Percentiles rank a stretch among this genome's conserved stretches.
Conservation (phyloP, 257 asterid species). For the Salvia rosmarinus region DNA sequence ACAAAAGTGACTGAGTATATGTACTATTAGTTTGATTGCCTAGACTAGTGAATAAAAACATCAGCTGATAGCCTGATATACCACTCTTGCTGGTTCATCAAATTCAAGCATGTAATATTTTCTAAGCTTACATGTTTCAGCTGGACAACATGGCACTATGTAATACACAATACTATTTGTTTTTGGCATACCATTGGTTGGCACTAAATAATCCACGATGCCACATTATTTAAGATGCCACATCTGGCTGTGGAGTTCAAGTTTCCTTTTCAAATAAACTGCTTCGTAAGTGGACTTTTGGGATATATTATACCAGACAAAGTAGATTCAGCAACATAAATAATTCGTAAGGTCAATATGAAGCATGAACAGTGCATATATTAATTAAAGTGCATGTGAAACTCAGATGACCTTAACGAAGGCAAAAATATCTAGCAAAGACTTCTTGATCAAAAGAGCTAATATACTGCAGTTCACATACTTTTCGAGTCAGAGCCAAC, state of each 20-base stretch:
- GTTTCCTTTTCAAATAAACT: not conserved
- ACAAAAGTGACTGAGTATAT: not conserved
- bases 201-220: not conserved
- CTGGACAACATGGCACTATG: not conserved
- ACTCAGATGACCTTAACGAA: constrained; percentile 4
- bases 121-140: constrained; percentile 3
- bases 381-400: constrained; percentile 18
- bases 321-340: not conserved
- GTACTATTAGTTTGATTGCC: constrained; percentile 14
- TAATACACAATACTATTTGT: not conserved
- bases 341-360: not conserved
- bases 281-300: not conserved
- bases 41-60: constrained; percentile 8
- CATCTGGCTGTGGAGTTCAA: not conserved
- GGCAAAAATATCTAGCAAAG: not conserved
- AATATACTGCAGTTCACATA: not conserved
- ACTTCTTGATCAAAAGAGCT: constrained; percentile 19
- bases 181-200: not conserved
- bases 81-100: not conserved
- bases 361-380: not conserved
- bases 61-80: constrained; percentile 3
- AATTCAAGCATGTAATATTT: not conserved
- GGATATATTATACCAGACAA: not conserved
- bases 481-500: constrained; percentile 5
- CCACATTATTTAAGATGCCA: not conserved